Evolutionary conservation across 257 asterid genomes (phyloP).

Genomic region (Nicotiana undulata): DNA sequence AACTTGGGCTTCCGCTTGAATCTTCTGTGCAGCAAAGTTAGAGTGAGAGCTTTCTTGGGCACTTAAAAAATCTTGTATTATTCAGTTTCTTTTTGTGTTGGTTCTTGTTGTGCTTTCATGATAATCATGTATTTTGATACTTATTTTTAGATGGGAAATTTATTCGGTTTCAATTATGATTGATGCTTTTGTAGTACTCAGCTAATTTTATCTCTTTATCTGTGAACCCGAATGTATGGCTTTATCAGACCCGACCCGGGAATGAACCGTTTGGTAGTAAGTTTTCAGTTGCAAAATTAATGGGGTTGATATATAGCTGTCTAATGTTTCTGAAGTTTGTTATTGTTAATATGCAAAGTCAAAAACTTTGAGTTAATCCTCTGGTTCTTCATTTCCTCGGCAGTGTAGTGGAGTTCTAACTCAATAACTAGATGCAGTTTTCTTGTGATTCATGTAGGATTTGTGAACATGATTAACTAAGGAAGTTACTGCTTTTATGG

Average conservation of each 20-base stretch:
- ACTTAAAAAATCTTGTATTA: background rate
- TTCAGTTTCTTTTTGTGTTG: background rate
- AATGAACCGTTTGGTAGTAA: background rate
- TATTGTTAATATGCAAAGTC: background rate
- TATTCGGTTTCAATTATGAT: background rate
- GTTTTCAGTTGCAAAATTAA: background rate
- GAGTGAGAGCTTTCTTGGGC: constrained; percentile 4
- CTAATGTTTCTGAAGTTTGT: background rate
- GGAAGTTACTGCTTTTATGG: background rate
- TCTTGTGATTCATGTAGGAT: background rate
- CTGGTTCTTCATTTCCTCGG: background rate
- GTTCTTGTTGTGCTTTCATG: background rate
- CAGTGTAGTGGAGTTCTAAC: background rate
- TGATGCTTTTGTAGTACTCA: background rate
- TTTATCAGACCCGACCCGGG: background rate
- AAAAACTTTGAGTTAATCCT: background rate
- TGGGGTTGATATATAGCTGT: background rate
- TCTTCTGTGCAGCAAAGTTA: constrained; percentile 8
- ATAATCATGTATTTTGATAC: background rate
- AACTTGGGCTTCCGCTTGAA: constrained; percentile 24
- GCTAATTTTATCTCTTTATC: background rate
- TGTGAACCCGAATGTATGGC: background rate
- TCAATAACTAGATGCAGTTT: background rate
- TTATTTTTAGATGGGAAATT: background rate
- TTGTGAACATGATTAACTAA: background rate